A percentile compares a stretch with the other conserved stretches of the same genome.
phyloP scores from a whole-genome alignment of 148 eudicot species.

The Gaultheria prostrata region DNA sequence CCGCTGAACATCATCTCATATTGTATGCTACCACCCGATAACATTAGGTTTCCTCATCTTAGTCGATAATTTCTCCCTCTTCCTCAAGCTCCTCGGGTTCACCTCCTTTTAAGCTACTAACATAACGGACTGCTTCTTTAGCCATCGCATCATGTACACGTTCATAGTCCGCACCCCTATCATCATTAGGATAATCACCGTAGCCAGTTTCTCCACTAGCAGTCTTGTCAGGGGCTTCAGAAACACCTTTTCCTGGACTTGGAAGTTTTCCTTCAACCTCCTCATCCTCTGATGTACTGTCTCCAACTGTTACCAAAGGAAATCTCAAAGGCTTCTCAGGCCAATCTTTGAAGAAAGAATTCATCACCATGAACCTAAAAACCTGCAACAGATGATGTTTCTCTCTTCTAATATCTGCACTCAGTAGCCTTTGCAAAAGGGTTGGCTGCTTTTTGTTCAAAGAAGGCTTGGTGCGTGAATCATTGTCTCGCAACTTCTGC shows the following conservation, averaged over 20 bases:
- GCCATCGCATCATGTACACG: neutral
- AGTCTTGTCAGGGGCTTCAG: neutral
- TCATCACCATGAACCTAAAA: conserved; percentile 74
- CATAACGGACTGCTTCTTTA: neutral
- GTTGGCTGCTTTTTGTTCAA: conserved; percentile 48
- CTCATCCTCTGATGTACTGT: conserved; percentile 23
- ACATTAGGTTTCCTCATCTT: conserved; percentile 4
- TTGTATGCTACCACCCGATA: neutral
- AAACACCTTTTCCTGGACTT: conserved; percentile 5
- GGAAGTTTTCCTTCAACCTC: conserved; percentile 23
- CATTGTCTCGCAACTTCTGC: conserved; percentile 21
- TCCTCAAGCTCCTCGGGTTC: conserved; percentile 16
- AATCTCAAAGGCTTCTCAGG: conserved; percentile 57
- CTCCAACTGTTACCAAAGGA: conserved; percentile 61
- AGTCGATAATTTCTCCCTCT: conserved; percentile 69
- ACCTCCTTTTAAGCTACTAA: conserved; percentile 5
- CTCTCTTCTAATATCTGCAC: conserved; percentile 65
- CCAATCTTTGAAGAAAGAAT: conserved; percentile 67
- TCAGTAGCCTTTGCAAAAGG: conserved; percentile 70
- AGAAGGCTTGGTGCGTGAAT: conserved; percentile 11
- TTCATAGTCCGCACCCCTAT: neutral
- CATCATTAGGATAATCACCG: conserved; percentile 14
- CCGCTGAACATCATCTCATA: neutral
- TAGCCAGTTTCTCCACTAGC: conserved; percentile 12
- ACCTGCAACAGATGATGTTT: conserved; percentile 62